These are phyloP conservation scores for Phanerodontia chrysosporium DNA, from an alignment of 768 basidiomycete species.

Conservation along the genomic window DNA sequence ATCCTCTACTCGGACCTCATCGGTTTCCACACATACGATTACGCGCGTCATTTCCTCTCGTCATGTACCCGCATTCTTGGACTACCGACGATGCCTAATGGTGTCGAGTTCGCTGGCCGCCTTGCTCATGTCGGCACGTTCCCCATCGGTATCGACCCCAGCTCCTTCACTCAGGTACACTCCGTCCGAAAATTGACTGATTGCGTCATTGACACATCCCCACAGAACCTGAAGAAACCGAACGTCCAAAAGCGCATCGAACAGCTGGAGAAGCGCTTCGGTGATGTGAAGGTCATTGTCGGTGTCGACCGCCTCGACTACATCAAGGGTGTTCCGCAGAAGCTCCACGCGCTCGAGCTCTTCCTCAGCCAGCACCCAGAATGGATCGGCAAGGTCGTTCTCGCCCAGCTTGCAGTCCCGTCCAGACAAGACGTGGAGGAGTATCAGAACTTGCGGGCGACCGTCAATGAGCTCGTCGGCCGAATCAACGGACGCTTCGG, in stretches of 20 bases:
- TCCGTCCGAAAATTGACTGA: not conserved
- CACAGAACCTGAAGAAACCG: slow-evolving; percentile 73
- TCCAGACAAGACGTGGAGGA: slow-evolving; percentile 98
- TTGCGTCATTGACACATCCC: slow-evolving; percentile 6
- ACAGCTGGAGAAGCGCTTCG: slow-evolving; percentile 84
- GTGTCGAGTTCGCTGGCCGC: slow-evolving; percentile 93
- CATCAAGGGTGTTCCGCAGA: slow-evolving; percentile 99
- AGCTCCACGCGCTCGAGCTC: slow-evolving; percentile 92
- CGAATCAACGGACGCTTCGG: slow-evolving; percentile 98
- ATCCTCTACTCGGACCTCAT: slow-evolving; percentile 95
- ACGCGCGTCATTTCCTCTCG: slow-evolving; percentile 98
- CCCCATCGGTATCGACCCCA: slow-evolving; percentile 97
- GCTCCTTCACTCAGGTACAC: slow-evolving; percentile 79
- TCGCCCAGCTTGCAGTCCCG: slow-evolving; percentile 95
- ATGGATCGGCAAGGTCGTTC: slow-evolving; percentile 99
- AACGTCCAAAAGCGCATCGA: slow-evolving; percentile 78
- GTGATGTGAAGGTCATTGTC: slow-evolving; percentile 94
- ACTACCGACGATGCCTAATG: slow-evolving; percentile 95
- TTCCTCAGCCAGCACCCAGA: slow-evolving; percentile 98
- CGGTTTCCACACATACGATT: slow-evolving; percentile 99
- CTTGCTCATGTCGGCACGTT: slow-evolving; percentile 97
- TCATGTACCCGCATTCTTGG: slow-evolving; percentile 96
- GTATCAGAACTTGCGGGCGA: slow-evolving; percentile 94
- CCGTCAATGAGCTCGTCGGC: slow-evolving; percentile 96
- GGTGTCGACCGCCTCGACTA: slow-evolving; percentile 98